Evolutionary conservation across 75 land plant genomes (phyloP), one percentile per base, ranked within the genome.

Genomic region (Sequoia sempervirens): DNA sequence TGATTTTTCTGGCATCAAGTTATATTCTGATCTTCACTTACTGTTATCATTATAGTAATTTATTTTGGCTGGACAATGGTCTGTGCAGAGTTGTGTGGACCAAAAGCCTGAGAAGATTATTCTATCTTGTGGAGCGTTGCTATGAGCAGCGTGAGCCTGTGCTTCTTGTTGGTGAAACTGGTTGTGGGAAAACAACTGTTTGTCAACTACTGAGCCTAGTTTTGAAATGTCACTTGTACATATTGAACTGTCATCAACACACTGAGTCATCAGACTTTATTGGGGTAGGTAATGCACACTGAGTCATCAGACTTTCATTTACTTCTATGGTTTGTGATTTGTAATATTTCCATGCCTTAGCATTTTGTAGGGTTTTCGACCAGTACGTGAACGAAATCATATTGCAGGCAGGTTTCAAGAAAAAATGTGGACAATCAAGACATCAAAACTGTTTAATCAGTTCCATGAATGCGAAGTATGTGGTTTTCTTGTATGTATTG

Each of bases 141-240:
- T 91, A 91, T 75, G 84, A 84, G 83, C 84, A 92, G 80, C 89
- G 91, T 32, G 99, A 96, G 70, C 99, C 98, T 82, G 94, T 98
- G 3, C 95, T 98, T 37, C 93, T 98, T 84, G 93, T 98, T 81
- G 99, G 99, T 82, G 99, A 98, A 89, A 98, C 99, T 84, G 99
- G 98, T 50, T 93, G 95, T 78, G 99, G 99, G 47, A 98, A 98
- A 85, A 98, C 99, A 34, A 94, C 95, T 56, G 91, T 95, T 13
- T 96, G 99, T 82, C 99, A 98, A 83, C 83, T 98, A 45, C 88
- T 98, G 74, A 89, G 97, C 83, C 30, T 76, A 68, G 34, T 85
- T 28, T 79, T 89, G 84, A 84, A 85, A 6, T 89, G 84, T 30
- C 82, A 88, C 78, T 84, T 98, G 80, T 97, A 94, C 75, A 94